phyloP scores from a whole-genome alignment of 148 eudicot genomes.

The Camellia granthamiana region DNA sequence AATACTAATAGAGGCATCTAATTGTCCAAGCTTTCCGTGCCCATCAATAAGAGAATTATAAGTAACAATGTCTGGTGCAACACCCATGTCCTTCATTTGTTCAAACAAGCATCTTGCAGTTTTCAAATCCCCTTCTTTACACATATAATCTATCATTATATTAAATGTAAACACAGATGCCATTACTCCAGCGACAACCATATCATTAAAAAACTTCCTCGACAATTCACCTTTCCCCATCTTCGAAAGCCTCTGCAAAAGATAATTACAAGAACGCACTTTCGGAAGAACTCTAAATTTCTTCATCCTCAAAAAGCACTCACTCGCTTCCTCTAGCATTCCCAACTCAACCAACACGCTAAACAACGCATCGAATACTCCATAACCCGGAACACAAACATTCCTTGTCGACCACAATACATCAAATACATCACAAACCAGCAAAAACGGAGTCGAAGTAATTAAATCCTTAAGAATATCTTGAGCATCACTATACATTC shows the following conservation, averaged over 20 bases:
- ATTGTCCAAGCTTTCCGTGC: slow-evolving; percentile 74
- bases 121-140: slow-evolving; percentile 70
- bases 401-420: slow-evolving; percentile 67
- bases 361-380: slow-evolving; percentile 82
- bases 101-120: slow-evolving; percentile 53
- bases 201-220: slow-evolving; percentile 56
- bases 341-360: slow-evolving; percentile 66
- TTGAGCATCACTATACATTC: slow-evolving; percentile 66
- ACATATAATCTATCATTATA: slow-evolving; percentile 71
- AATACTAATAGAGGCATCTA: slow-evolving; percentile 44
- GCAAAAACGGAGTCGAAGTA: slow-evolving; percentile 23
- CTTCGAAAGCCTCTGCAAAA: slow-evolving; percentile 58
- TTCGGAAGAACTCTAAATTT: slow-evolving; percentile 63
- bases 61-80: slow-evolving; percentile 78
- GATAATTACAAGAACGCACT: slow-evolving; percentile 74
- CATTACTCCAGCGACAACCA: slow-evolving; percentile 57
- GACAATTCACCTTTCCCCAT: slow-evolving; percentile 38
- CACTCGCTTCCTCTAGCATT: slow-evolving; percentile 74
- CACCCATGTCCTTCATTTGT: slow-evolving; percentile 57
- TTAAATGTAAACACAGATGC: slow-evolving; percentile 81
- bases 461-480: slow-evolving; percentile 54
- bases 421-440: slow-evolving; percentile 48
- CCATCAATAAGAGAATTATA: slow-evolving; percentile 90
- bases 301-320: slow-evolving; percentile 71
- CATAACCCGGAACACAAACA: slow-evolving; percentile 67